A percentile compares a stretch with the other conserved stretches of the same genome.
Evolutionary conservation across 495 filamentous ascomycete genomes (phyloP).

Genomic region (Talaromyces stipitatus): DNA sequence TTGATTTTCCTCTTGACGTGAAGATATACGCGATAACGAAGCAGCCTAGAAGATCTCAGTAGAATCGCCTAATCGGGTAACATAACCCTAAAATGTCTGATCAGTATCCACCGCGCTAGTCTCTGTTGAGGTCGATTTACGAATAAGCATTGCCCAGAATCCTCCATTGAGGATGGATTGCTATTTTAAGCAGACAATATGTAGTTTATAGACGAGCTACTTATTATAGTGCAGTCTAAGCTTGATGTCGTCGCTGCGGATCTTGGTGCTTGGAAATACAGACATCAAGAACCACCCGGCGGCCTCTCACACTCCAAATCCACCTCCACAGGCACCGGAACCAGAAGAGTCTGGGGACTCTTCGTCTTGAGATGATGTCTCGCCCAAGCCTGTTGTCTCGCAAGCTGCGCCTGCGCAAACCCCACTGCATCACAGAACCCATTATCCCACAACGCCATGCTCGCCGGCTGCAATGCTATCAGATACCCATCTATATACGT

Average conservation of each 20-base stretch:
- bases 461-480: constrained; percentile 8
- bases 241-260: too few relatives aligned
- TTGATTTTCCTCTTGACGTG: neutral
- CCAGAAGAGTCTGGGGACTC: constrained; percentile 11
- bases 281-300: neutral
- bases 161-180: too few relatives aligned
- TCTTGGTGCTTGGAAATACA: too few relatives aligned
- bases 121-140: neutral
- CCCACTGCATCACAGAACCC: constrained; percentile 8
- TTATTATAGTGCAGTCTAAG: too few relatives aligned
- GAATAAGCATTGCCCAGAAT: too few relatives aligned
- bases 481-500: constrained; percentile 10
- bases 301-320: neutral
- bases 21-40: neutral
- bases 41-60: neutral
- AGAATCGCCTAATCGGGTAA: neutral
- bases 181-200: too few relatives aligned
- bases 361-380: constrained; percentile 9
- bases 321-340: constrained; percentile 1
- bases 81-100: neutral
- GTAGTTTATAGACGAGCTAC: too few relatives aligned
- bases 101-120: neutral
- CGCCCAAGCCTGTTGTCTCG: constrained; percentile 12
- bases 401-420: constrained; percentile 2
- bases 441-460: constrained; percentile 12